Conservation (phyloP, 2,329 filamentous ascomycete species). For the Apiospora phragmitis region DNA sequence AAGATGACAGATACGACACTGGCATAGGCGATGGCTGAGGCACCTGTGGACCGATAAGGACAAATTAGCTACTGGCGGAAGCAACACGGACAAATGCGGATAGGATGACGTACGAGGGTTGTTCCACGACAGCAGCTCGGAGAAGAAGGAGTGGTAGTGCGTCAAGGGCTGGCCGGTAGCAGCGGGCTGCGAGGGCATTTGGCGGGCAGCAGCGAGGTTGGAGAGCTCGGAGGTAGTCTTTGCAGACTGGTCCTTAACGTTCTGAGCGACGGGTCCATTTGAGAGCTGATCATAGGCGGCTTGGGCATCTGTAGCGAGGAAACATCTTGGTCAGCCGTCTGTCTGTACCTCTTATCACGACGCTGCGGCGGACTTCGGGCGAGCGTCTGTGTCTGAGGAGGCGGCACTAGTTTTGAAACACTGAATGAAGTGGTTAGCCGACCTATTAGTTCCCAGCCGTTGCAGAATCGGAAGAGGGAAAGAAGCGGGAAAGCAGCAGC, state of each 20-base stretch:
- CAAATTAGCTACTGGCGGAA: not conserved
- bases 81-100: not conserved
- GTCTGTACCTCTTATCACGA: conserved; percentile 17
- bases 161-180: conserved; percentile 64
- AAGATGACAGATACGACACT: conserved; percentile 61
- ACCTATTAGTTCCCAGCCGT: conserved; percentile 10
- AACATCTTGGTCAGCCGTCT: not conserved
- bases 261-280: conserved; percentile 59
- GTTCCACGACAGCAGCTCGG: conserved; percentile 68
- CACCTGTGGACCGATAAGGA: conserved; percentile 43
- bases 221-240: conserved; percentile 58
- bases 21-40: conserved; percentile 64
- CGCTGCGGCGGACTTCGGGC: conserved; percentile 11
- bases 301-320: conserved; percentile 43
- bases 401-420: conserved; percentile 30
- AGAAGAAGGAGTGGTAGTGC: conserved; percentile 72
- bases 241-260: conserved; percentile 55
- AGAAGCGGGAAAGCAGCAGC: not conserved
- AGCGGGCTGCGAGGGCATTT: conserved; percentile 52
- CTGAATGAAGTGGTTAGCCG: conserved; percentile 35
- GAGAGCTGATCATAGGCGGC: conserved; percentile 49
- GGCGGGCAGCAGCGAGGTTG: conserved; percentile 58
- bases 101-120: conserved; percentile 57
- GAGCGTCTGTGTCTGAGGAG: conserved; percentile 10
- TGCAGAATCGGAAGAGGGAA: not conserved